Percentiles rank a stretch among this genome's conserved stretches.
Evolutionary conservation across 1,284 basidiomycete genomes (phyloP).

Genomic region (Anthracocystis walkeri): DNA sequence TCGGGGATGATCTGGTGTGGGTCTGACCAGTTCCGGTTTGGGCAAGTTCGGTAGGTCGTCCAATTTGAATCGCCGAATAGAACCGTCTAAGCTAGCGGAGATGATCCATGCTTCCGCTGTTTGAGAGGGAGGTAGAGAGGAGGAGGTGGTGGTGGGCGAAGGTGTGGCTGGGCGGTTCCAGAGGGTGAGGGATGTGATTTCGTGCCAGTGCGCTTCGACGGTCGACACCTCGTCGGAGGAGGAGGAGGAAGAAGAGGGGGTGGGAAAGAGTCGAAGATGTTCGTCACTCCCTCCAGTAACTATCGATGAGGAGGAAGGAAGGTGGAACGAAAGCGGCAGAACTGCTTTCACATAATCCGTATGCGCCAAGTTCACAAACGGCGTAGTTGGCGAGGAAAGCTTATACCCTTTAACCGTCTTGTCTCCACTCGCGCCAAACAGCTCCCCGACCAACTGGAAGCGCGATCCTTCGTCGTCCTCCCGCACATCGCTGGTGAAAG

Average conservation of each 20-base stretch:
- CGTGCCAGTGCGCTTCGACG: slow-evolving; percentile 62
- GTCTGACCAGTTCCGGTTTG: not conserved
- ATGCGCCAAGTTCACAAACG: slow-evolving; percentile 12
- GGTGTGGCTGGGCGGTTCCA: slow-evolving; percentile 7
- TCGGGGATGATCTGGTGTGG: not conserved
- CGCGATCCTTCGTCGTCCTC: slow-evolving; percentile 26
- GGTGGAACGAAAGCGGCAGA: slow-evolving; percentile 12
- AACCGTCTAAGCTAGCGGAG: slow-evolving; percentile 53
- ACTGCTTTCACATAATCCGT: slow-evolving; percentile 32
- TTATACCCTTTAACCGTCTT: slow-evolving; percentile 20
- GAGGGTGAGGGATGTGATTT: slow-evolving; percentile 37
- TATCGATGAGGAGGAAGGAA: slow-evolving; percentile 4
- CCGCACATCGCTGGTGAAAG: slow-evolving; percentile 11
- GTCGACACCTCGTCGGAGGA: not conserved
- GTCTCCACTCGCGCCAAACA: slow-evolving; percentile 35
- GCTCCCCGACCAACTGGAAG: slow-evolving; percentile 13
- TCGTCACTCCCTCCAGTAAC: slow-evolving; percentile 43
- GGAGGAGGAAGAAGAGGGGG: slow-evolving; percentile 1
- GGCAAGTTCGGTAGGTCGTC: not conserved
- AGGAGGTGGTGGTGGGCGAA: not conserved
- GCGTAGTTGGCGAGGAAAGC: slow-evolving; percentile 13
- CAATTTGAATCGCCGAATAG: slow-evolving; percentile 50
- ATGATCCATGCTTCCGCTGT: slow-evolving; percentile 37
- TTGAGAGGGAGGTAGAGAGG: not conserved
- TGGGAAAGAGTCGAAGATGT: slow-evolving; percentile 26